Evolutionary conservation across 495 filamentous ascomycete genomes (phyloP).

Genomic region (Eremomyces bilateralis): DNA sequence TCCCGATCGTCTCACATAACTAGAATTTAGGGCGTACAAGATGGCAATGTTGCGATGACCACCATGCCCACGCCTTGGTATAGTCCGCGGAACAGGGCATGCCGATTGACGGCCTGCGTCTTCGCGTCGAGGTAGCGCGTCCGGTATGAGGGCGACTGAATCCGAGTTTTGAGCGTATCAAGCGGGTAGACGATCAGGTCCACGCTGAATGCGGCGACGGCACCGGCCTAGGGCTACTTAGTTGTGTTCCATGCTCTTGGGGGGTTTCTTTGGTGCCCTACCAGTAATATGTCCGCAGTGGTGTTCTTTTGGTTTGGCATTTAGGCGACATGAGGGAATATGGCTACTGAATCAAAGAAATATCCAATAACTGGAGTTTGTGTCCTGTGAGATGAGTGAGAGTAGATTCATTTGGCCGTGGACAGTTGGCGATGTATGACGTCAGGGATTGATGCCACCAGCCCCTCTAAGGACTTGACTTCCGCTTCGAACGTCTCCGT

Average conservation of each 20-base stretch:
- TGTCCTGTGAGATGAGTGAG: too few species aligned
- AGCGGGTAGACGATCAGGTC: conserved; percentile 23
- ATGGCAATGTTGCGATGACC: conserved; percentile 68
- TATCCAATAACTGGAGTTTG: too few species aligned
- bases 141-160: conserved; percentile 55
- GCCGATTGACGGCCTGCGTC: conserved; percentile 28
- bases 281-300: not conserved
- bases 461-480: too few species aligned
- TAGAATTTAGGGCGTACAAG: conserved; percentile 27
- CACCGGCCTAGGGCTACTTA: conserved; percentile 17
- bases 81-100: conserved; percentile 44
- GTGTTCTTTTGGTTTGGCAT: not conserved
- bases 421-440: too few species aligned
- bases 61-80: conserved; percentile 84
- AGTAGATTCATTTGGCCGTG: too few species aligned
- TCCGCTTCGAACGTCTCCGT: too few species aligned
- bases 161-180: conserved; percentile 29
- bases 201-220: conserved; percentile 21
- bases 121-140: conserved; percentile 29
- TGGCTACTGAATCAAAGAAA: too few species aligned
- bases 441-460: too few species aligned
- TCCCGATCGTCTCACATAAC: not conserved
- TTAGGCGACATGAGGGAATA: too few species aligned
- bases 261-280: too few species aligned
- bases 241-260: too few species aligned